A percentile compares a stretch with the other conserved stretches of the same genome.
These are phyloP conservation scores for Phialemoniopsis sp. DNA, from an alignment of 2,329 filamentous ascomycete species.

Conservation along the genomic window DNA sequence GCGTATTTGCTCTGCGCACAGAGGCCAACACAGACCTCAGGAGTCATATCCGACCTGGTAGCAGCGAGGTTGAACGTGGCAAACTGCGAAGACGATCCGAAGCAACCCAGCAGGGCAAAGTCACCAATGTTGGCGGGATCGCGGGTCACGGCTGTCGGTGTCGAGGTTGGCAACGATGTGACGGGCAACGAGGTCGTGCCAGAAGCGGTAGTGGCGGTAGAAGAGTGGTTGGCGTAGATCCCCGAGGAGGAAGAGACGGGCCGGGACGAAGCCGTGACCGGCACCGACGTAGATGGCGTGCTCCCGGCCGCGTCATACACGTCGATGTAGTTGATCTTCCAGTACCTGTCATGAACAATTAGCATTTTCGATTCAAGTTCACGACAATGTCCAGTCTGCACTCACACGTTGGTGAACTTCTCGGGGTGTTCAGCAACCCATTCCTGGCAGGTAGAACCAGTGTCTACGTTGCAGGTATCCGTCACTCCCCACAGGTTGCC, in stretches of 20 bases:
- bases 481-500: constrained; percentile 2
- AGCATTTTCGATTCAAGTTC: too few species aligned
- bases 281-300: too few species aligned
- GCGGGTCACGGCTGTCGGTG: constrained; percentile 8
- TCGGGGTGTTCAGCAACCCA: not conserved
- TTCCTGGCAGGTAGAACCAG: not conserved
- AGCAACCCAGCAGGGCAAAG: constrained; percentile 12
- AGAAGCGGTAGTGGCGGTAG: constrained; percentile 10
- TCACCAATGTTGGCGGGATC: constrained; percentile 26
- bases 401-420: constrained; percentile 1
- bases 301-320: constrained; percentile 28
- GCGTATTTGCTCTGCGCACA: constrained; percentile 1
- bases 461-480: constrained; percentile 2
- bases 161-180: constrained; percentile 2
- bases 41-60: constrained; percentile 1
- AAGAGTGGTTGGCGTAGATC: not conserved
- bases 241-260: too few species aligned
- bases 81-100: constrained; percentile 1
- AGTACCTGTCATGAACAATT: constrained; percentile 23
- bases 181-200: not conserved
- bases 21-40: constrained; percentile 2
- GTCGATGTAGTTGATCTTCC: constrained; percentile 54
- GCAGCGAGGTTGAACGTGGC: constrained; percentile 1
- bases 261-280: too few species aligned
- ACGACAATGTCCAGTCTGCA: too few species aligned